Base-by-base conservation (phyloP, 2,329 filamentous ascomycete species). In the Clonostachys chloroleuca region DNA sequence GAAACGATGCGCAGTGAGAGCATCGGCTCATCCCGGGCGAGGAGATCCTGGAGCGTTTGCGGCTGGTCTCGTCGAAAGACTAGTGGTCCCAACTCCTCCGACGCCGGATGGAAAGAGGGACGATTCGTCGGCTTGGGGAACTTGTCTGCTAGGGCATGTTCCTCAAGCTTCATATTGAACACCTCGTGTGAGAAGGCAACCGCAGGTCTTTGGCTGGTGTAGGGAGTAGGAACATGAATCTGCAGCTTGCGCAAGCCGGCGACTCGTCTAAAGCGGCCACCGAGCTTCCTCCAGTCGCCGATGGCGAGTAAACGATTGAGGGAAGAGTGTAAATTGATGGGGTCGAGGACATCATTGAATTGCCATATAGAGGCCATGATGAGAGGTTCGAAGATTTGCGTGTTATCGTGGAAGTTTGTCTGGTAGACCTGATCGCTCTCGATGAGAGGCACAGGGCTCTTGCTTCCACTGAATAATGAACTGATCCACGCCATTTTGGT, bases 301-400 rank as follows among this genome's bases (percentile, higher is more conserved):
- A 63, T 66, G 13, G 68, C 60, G 9, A 77, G 51, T 13, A 78
- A 54, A 13, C 52, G 55, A 9, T 58, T 54, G 2, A 77, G 56
- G 1, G 69, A 55, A 6, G 40, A 46, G 3, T 59, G 56, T 2
- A 78, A 58, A 41, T 60, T 70, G 0, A 65, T 52, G 0, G 63
- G 52, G 47, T 78, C 72, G 5, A 78, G 63, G 2, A 74, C 69
- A 48, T 72, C 67, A 48, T 77, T 66, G 52, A 76, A 77, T 5
- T 60, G 58, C 33, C 75, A 58, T 1, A 64, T 63, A 58, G 58
- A 66, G 24, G 54, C 55, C 3, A 69, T 34, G 5, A 63, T 45
- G 40, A 65, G 57, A 12, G 50, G 46, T 1, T 56, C 55, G 33
- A 57, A 51, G 1, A 49, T 42, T 12, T 53, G 46, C 0, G 56